Evolutionary conservation across 495 filamentous ascomycete genomes (phyloP), one percentile per base, ranked within the genome.

Genomic region (Penicillium herquei): DNA sequence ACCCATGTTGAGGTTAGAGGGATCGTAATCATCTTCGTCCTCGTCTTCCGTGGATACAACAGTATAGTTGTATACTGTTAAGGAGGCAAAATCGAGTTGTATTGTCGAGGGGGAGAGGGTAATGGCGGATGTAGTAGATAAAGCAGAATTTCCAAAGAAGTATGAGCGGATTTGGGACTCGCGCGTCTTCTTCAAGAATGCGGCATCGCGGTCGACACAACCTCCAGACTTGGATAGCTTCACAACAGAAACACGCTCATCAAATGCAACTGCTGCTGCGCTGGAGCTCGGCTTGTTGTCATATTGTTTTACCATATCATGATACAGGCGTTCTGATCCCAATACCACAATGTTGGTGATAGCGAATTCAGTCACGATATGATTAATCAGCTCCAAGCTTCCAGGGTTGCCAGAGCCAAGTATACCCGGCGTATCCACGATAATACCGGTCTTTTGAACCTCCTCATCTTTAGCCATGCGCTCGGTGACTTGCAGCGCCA

Each of bases 141-240:
- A 64, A 21, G 72, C 72, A 0, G 79, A 57, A 55, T 87, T 86
- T 0, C 94, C 94, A 69, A 97, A 98, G 77, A 98, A 99, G 70
- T 98, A 99, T 53, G 92, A 84, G 51, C 86, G 86, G 14, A 97
- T 91, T 32, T 87, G 83, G 0, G 85, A 84, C 55, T 93, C 88
- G 26, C 85, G 78, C 3, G 83, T 69, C 31, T 81, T 77, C 54
- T 87, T 87, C 76, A 91, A 81, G 67, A 89, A 97, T 1, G 76
- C 68, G 11, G 84, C 81, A 57, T 96, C 91, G 39, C 91, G 80
- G 59, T 92, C 86, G 11, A 91, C 91, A 48, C 89, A 92, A 6
- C 94, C 94, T 13, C 91, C 91, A 0, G 91, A 94, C 68, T 93
- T 95, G 41, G 89, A 83, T 7, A 98, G 78, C 49, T 86, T 86